A percentile compares a stretch with the other conserved stretches of the same genome.
phyloP scores from a whole-genome alignment of 2,329 filamentous ascomycete species.

The Arachnomyces sp. region DNA sequence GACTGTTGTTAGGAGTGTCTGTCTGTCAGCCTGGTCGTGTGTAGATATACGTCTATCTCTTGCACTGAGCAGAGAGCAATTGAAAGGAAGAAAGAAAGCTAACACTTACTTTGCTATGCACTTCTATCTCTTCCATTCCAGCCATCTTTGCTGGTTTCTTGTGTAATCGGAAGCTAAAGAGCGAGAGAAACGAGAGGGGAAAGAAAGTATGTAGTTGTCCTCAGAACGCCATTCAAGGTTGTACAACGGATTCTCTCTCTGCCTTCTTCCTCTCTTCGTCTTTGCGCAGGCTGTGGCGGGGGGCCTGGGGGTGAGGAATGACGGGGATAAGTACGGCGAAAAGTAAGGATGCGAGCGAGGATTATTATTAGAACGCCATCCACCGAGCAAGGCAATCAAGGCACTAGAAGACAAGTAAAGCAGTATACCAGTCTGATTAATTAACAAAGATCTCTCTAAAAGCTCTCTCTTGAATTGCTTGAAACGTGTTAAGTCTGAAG shows the following conservation, averaged over 20 bases:
- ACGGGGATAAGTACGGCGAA: too few species aligned
- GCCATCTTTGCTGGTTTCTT: conserved; percentile 52
- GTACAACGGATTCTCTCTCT: too few species aligned
- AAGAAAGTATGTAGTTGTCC: background rate
- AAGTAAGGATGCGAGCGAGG: too few species aligned
- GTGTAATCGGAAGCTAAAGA: background rate
- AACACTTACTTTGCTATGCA: conserved; percentile 91
- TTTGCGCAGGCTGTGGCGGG: conserved; percentile 1
- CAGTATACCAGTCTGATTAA: too few species aligned
- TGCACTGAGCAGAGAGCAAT: background rate
- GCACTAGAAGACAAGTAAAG: too few species aligned
- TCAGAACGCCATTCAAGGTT: conserved; percentile 4
- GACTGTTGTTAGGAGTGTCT: conserved; percentile 50
- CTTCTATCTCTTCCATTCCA: conserved; percentile 91
- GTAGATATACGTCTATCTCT: conserved; percentile 9
- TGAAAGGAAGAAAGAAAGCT: too few species aligned
- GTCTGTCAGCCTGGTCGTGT: conserved; percentile 12
- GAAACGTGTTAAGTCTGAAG: too few species aligned
- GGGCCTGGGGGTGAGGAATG: background rate
- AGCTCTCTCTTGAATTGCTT: too few species aligned
- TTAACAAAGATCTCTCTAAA: too few species aligned
- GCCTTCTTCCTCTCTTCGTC: conserved; percentile 5
- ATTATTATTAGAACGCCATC: too few species aligned
- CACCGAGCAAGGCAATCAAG: too few species aligned
- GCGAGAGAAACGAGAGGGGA: background rate